These are phyloP conservation scores for Epichloe glyceriae DNA, from an alignment of 2,329 filamentous ascomycete genomes.

Conservation along the genomic window DNA sequence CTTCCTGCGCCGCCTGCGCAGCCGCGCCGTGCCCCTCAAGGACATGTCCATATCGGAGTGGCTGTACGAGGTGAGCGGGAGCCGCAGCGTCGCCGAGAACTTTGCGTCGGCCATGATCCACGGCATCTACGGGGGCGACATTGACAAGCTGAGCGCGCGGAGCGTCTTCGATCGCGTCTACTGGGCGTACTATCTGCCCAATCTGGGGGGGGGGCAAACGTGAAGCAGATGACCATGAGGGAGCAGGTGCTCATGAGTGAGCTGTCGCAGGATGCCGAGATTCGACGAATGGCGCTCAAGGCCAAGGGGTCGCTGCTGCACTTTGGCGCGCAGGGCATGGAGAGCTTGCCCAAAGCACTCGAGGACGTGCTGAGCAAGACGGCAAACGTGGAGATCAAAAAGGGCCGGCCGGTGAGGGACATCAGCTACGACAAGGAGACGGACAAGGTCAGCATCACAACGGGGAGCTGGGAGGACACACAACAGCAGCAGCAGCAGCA, in stretches of 20 bases:
- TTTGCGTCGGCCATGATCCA: constrained; percentile 65
- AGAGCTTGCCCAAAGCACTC: constrained; percentile 44
- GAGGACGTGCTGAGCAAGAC: constrained; percentile 34
- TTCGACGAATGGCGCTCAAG: constrained; percentile 18
- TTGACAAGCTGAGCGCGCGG: constrained; percentile 64
- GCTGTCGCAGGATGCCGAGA: constrained; percentile 16
- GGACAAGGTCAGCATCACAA: constrained; percentile 22
- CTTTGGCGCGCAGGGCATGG: constrained; percentile 43
- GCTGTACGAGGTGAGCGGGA: constrained; percentile 19
- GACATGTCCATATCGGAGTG: constrained; percentile 26
- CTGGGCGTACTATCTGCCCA: constrained; percentile 18
- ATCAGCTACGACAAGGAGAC: constrained; percentile 27
- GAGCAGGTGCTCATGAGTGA: constrained; percentile 18
- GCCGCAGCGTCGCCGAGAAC: constrained; percentile 47
- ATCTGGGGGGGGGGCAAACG: constrained; percentile 18
- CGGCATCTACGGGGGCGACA: constrained; percentile 86
- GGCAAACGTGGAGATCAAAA: constrained; percentile 47
- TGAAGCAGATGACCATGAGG: constrained; percentile 26
- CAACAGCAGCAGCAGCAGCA: background rate
- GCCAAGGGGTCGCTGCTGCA: constrained; percentile 21
- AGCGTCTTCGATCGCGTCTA: constrained; percentile 31
- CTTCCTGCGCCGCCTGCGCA: constrained; percentile 11
- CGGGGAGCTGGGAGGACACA: background rate
- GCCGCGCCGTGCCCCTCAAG: constrained; percentile 10
- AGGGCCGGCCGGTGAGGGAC: constrained; percentile 31